Conservation (phyloP, 805 yeast species). For the Kregervanrija delftensis region DNA sequence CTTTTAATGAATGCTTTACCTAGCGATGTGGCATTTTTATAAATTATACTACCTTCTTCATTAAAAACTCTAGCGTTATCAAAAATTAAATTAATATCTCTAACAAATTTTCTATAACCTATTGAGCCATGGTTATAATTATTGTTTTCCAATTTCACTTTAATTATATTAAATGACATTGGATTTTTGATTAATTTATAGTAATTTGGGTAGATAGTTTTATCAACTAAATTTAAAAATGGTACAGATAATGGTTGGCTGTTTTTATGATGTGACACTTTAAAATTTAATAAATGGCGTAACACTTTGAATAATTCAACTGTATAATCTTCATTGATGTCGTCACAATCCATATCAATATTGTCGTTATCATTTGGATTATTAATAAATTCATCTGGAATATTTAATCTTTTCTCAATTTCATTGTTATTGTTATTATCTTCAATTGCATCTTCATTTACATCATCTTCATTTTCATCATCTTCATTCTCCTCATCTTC, state of each 20-base stretch:
- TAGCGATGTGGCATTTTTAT: slow-evolving; percentile 62
- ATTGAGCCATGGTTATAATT: slow-evolving; percentile 42
- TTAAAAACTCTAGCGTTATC: slow-evolving; percentile 75
- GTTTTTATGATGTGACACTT: slow-evolving; percentile 16
- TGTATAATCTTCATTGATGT: slow-evolving; percentile 7
- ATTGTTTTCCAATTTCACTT: slow-evolving; percentile 43
- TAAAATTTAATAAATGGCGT: slow-evolving; percentile 10
- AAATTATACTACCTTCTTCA: slow-evolving; percentile 63
- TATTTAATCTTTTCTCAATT: too few species aligned
- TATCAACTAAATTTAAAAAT: slow-evolving; percentile 68
- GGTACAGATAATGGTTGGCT: slow-evolving; percentile 30
- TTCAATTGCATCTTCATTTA: slow-evolving; percentile 2
- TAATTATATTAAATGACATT: slow-evolving; percentile 60
- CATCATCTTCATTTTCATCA: not conserved
- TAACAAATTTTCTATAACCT: slow-evolving; percentile 50
- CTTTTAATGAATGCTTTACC: slow-evolving; percentile 42
- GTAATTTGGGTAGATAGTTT: slow-evolving; percentile 74
- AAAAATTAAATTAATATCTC: slow-evolving; percentile 59
- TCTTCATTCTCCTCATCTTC: not conserved
- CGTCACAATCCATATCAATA: not conserved
- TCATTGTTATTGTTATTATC: not conserved
- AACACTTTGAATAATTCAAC: slow-evolving; percentile 9
- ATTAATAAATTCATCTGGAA: too few species aligned
- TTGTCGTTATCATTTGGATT: too few species aligned
- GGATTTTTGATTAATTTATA: slow-evolving; percentile 65